A percentile compares a stretch with the other conserved stretches of the same genome.
phyloP scores from a whole-genome alignment of 2,329 filamentous ascomycete genomes.

The Colletotrichum euphorbiae region DNA sequence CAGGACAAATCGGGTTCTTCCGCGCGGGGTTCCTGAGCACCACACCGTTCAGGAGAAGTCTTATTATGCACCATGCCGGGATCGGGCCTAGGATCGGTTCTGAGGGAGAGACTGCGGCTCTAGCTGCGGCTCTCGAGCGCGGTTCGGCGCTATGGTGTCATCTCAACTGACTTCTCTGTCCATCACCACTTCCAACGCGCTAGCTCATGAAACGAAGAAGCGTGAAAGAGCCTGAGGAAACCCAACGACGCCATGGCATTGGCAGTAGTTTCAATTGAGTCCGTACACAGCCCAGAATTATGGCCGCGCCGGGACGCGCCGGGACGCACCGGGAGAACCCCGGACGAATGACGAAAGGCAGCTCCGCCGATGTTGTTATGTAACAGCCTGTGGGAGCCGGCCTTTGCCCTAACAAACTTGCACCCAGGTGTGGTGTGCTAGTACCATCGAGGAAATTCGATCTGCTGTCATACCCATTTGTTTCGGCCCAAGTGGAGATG shows the following conservation, averaged over 20 bases:
- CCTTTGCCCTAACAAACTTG: constrained; percentile 3
- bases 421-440: constrained; percentile 20
- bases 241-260: constrained; percentile 15
- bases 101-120: background rate
- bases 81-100: constrained; percentile 13
- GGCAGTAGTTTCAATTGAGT: constrained; percentile 2
- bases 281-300: constrained; percentile 8
- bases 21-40: constrained; percentile 15
- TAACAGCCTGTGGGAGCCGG: constrained; percentile 25
- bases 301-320: constrained; percentile 15
- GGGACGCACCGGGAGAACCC: constrained; percentile 29
- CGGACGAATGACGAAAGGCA: constrained; percentile 27
- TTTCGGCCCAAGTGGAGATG: constrained; percentile 37
- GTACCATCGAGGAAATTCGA: constrained; percentile 27
- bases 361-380: constrained; percentile 33
- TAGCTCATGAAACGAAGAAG: constrained; percentile 16
- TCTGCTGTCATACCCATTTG: constrained; percentile 32
- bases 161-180: background rate
- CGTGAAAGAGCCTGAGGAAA: constrained; percentile 2
- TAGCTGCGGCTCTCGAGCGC: constrained; percentile 12
- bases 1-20: constrained; percentile 35
- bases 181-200: background rate
- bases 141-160: constrained; percentile 7
- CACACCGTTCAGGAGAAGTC: constrained; percentile 17
- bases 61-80: constrained; percentile 28